These are phyloP conservation scores for Posidonia oceanica DNA, from an alignment of 116 monocot genomes.

Conservation along the genomic window DNA sequence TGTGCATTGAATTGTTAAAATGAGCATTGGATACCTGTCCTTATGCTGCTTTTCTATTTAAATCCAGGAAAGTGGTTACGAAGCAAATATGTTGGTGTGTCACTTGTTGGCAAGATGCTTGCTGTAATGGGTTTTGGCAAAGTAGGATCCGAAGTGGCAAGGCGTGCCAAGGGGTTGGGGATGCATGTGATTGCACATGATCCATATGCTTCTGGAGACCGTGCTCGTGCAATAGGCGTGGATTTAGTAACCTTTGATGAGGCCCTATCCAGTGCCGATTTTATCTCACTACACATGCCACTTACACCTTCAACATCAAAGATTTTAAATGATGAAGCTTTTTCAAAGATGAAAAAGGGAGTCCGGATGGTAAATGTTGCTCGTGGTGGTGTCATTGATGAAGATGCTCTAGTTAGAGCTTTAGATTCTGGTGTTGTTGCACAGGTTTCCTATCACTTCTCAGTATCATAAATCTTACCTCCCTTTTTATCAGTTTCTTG, in stretches of 20 bases:
- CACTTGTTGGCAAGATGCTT: constrained; percentile 59
- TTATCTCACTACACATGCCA: constrained; percentile 17
- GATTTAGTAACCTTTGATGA: constrained; percentile 30
- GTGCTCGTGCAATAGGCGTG: constrained; percentile 34
- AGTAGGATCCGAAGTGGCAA: constrained; percentile 58
- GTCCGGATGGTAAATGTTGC: constrained; percentile 60
- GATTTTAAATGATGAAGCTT: constrained; percentile 47
- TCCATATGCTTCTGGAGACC: constrained; percentile 48
- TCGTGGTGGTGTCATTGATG: constrained; percentile 63
- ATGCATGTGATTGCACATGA: constrained; percentile 66
- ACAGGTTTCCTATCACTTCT: constrained; percentile 25
- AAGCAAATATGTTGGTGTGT: constrained; percentile 59
- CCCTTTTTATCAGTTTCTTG: not conserved
- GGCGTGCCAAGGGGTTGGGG: constrained; percentile 56
- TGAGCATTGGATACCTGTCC: not conserved
- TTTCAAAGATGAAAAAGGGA: constrained; percentile 38
- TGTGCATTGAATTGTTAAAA: too few relatives aligned
- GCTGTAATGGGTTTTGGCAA: constrained; percentile 78
- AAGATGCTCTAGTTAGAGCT: constrained; percentile 54
- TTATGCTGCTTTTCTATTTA: not conserved
- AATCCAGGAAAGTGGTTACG: constrained; percentile 53
- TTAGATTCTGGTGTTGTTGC: constrained; percentile 47
- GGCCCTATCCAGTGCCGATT: constrained; percentile 7
- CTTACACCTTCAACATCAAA: constrained; percentile 36
- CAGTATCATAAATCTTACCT: not conserved